These are phyloP conservation scores for Neurospora sp. DNA, from an alignment of 495 filamentous ascomycete genomes.

Conservation along the genomic window DNA sequence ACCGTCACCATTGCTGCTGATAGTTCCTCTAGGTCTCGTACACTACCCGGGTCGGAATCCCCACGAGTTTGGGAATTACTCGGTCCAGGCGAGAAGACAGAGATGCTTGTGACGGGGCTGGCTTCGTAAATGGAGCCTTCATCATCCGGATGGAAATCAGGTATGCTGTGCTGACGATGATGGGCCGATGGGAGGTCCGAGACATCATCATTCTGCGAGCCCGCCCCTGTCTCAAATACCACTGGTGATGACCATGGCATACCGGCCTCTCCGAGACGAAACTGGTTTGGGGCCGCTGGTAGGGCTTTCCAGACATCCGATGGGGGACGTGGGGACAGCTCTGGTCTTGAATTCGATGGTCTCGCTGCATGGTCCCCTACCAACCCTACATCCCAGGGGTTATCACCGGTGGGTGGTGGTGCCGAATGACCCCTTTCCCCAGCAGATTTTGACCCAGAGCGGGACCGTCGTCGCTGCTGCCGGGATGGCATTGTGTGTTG, in stretches of 20 bases:
- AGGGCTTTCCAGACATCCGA: slow-evolving; percentile 25
- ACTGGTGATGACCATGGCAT: slow-evolving; percentile 34
- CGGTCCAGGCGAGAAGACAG: slow-evolving; percentile 18
- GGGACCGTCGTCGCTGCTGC: slow-evolving; percentile 15
- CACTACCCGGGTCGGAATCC: slow-evolving; percentile 11
- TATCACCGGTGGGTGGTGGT: slow-evolving; percentile 33
- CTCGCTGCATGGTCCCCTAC: neutral
- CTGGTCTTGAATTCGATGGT: neutral
- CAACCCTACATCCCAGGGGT: slow-evolving; percentile 30
- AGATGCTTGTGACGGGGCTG: slow-evolving; percentile 14
- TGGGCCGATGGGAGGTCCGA: neutral
- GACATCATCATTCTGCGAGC: slow-evolving; percentile 8
- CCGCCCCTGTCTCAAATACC: slow-evolving; percentile 13
- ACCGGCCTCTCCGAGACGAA: slow-evolving; percentile 34
- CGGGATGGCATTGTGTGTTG: slow-evolving; percentile 5
- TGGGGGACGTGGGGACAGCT: neutral
- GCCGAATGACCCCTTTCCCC: slow-evolving; percentile 35
- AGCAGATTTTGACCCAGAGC: slow-evolving; percentile 19
- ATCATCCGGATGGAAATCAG: neutral
- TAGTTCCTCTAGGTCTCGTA: slow-evolving; percentile 35
- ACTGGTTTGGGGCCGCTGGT: slow-evolving; percentile 29
- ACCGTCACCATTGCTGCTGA: slow-evolving; percentile 47
- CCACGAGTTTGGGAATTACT: neutral
- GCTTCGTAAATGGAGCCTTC: slow-evolving; percentile 8
- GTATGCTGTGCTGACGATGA: slow-evolving; percentile 1